Conservation (phyloP, 345 rosid species). For the Pistacia atlantica region DNA sequence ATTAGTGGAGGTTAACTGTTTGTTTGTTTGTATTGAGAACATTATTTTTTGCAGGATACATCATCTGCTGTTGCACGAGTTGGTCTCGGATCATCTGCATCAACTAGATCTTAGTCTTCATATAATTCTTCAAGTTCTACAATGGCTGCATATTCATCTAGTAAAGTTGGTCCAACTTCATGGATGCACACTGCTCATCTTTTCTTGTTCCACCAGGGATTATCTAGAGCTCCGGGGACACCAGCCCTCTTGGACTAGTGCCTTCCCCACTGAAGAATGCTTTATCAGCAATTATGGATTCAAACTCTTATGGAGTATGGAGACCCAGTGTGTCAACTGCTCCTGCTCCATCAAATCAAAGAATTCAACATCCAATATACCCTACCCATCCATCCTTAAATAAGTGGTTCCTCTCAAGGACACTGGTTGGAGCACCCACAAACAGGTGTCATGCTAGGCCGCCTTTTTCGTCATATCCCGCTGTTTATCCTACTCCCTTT, state of each 20-base stretch:
- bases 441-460: slow-evolving; percentile 57
- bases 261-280: slow-evolving; percentile 27
- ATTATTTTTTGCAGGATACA: slow-evolving; percentile 41
- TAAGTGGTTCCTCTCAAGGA: slow-evolving; percentile 66
- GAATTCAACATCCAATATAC: slow-evolving; percentile 60
- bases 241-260: slow-evolving; percentile 47
- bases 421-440: slow-evolving; percentile 79
- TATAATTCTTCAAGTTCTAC: slow-evolving; percentile 39
- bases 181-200: slow-evolving; percentile 36
- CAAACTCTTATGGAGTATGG: slow-evolving; percentile 39
- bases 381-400: slow-evolving; percentile 57
- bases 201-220: slow-evolving; percentile 45
- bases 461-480: too few species aligned
- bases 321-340: slow-evolving; percentile 44
- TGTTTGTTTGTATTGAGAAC: not conserved
- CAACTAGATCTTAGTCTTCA: slow-evolving; percentile 41
- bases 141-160: slow-evolving; percentile 24
- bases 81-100: slow-evolving; percentile 17
- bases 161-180: slow-evolving; percentile 35
- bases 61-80: not conserved
- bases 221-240: slow-evolving; percentile 36
- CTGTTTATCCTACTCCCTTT: too few species aligned
- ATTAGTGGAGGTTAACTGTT: not conserved
- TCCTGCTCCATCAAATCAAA: slow-evolving; percentile 46
- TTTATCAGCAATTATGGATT: slow-evolving; percentile 46